Percentiles rank a stretch among this genome's conserved stretches.
Evolutionary conservation across 164 flowering plant genomes (phyloP).

Genomic region (Macadamia tetraphylla): DNA sequence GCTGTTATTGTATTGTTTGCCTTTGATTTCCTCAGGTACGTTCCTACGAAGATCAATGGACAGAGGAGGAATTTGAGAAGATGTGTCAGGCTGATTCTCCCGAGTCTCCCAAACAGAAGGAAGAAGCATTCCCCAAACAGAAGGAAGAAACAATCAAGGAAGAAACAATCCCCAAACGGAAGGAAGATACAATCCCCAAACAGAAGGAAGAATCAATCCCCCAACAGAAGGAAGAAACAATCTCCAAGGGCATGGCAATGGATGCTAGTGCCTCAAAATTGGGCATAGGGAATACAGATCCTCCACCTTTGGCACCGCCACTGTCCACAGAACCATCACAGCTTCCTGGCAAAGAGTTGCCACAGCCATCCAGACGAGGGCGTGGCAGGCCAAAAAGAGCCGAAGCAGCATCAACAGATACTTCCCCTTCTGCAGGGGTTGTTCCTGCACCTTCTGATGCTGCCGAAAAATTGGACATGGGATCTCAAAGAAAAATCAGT

Average conservation of each 20-base stretch:
- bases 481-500: constrained; percentile 16
- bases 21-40: constrained; percentile 55
- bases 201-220: constrained; percentile 41
- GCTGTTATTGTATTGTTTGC: neutral
- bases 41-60: constrained; percentile 97
- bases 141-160: constrained; percentile 48
- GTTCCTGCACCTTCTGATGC: constrained; percentile 25
- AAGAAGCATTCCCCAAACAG: constrained; percentile 17
- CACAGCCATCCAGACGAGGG: constrained; percentile 60
- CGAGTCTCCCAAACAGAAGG: constrained; percentile 53
- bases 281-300: constrained; percentile 12
- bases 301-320: constrained; percentile 2
- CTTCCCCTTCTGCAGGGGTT: constrained; percentile 25
- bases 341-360: constrained; percentile 4
- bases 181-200: constrained; percentile 39
- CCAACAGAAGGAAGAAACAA: constrained; percentile 40
- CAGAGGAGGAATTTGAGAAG: constrained; percentile 98
- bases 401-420: constrained; percentile 39
- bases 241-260: constrained; percentile 13
- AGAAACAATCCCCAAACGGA: constrained; percentile 29
- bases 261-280: constrained; percentile 27
- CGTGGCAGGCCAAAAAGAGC: constrained; percentile 91
- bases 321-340: constrained; percentile 13
- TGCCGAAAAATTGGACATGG: constrained; percentile 22
- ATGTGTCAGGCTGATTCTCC: constrained; percentile 82